Evolutionary conservation across 2,329 filamentous ascomycete genomes (phyloP), one percentile per base, ranked within the genome.

Genomic region (Cercospora beticola): DNA sequence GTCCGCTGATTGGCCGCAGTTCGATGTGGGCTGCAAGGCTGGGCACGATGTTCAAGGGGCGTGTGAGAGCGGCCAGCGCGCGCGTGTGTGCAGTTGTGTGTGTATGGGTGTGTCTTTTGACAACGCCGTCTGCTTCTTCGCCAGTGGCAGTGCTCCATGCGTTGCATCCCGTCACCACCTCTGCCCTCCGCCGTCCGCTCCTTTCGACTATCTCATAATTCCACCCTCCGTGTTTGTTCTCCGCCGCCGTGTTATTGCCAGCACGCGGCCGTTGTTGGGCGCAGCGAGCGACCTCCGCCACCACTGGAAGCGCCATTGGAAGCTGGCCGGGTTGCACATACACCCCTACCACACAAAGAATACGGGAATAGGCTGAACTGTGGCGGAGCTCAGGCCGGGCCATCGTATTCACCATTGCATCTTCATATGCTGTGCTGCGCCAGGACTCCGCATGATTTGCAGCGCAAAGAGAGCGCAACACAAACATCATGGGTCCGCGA

Each of bases 401-500:
- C 16, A 28, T 49, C 61, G 46, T 40, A 56, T 64, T 36, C 33
- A 49, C 36, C 59, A 26, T 43, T 36, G 31, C 52, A 28, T 30
- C n/a, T 33, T 57, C 21, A 57, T 46, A 52, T 62, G 31, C 62
- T 58, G 30, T 52, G 33, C 62, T 43, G 30, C 49, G 30, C 31
- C 52, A 30, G 49, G 28, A 57, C 21, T 9, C 30, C 62, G 49
- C 52, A 64, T 64, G 62, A 64, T 18, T 58, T 40, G 10, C 46
- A 18, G 46, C 52, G 31, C 52, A 43, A 36, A 21, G 18, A n/a
- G 26, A 21, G 30, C 49, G 62, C 60, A 43, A 64, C 16, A 58
- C 66, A 59, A 21, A 64, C 71, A 70, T 63, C 60, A 77, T 77
- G 75, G 75, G 73, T 65, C 75, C 74, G 52, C 75, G 75, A 72